phyloP scores from a whole-genome alignment of 345 rosid genomes.

The Eucalyptus victrix region DNA sequence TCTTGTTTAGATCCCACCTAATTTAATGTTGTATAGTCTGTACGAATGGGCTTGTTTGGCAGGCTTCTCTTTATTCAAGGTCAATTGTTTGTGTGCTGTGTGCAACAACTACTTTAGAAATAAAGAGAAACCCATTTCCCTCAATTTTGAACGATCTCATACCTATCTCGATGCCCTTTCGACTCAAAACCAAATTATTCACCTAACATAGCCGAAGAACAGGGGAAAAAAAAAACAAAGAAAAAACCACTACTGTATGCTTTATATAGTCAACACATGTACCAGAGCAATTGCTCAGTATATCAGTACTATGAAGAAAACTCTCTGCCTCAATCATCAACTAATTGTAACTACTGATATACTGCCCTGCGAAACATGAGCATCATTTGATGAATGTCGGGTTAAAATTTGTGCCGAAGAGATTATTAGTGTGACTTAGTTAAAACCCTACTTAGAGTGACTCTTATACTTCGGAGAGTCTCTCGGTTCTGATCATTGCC shows the following conservation, averaged over 20 bases:
- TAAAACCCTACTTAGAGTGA: too few relatives aligned
- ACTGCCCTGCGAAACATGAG: not conserved
- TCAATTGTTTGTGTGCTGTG: not conserved
- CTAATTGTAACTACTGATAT: not conserved
- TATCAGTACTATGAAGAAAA: not conserved
- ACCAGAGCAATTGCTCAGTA: not conserved
- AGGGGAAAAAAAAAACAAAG: not conserved
- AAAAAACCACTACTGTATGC: not conserved
- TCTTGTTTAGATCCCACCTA: not conserved
- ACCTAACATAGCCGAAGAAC: not conserved
- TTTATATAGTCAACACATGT: not conserved
- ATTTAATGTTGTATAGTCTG: not conserved
- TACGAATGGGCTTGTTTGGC: not conserved
- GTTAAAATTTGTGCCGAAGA: not conserved
- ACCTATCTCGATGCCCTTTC: not conserved
- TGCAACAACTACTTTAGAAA: not conserved
- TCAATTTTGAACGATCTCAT: not conserved
- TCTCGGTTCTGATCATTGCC: too few relatives aligned
- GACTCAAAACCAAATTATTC: not conserved
- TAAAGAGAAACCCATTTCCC: not conserved
- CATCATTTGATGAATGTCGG: not conserved
- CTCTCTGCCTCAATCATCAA: not conserved
- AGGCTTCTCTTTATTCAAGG: not conserved
- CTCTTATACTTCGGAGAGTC: too few relatives aligned
- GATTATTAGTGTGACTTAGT: not conserved